Evolutionary conservation across 305 asterid genomes (phyloP), one percentile per base, ranked within the genome.

Genomic region (Petunia hybrid): DNA sequence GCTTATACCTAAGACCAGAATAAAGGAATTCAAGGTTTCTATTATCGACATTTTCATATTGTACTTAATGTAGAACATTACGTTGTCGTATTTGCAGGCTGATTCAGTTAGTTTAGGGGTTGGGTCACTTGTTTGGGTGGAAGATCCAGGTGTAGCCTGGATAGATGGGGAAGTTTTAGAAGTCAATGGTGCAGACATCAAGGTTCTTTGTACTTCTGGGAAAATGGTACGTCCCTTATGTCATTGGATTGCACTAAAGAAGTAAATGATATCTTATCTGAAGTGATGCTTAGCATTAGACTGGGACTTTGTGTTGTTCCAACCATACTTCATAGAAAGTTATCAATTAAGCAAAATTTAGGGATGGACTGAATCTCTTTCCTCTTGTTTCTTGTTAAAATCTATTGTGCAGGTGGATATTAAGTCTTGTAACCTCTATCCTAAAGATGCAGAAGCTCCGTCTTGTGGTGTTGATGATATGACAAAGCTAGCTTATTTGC

Each of bases 401-500:
- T 51, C 2, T 60, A 22, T 60, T 60, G 65, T 66, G 79, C 75
- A 93, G 97, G 89, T 84, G 81, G 89, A 82, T 66, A 89, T 87
- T 41, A 83, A 81, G 82, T 77, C 81, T 79, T 51, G 78, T 71
- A 84, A 85, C 68, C 85, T 84, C 70, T 86, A 84, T 80, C 94
- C 97, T 51, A 90, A 92, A 87, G 98, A 93, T 85, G 88, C 82
- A 4, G 98, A 91, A 84, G 93, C 95, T 76, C 92, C 95, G 64
- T 56, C 86, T 3, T 78, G 86, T 86, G 95, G 98, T 3, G 92
- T 91, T 88, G 98, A 93, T 89, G 98, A 93, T 77, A 93, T 93
- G 97, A 93, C 95, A 83, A 93, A 87, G 82, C 94, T 93, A 77
- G 89, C 97, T 61, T 93, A 92, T 85, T 86, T 93, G 89, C 98